A percentile compares a stretch with the other conserved stretches of the same genome.
Evolutionary conservation across 345 rosid species (phyloP).

Genomic region (Eutrema yunnanense): DNA sequence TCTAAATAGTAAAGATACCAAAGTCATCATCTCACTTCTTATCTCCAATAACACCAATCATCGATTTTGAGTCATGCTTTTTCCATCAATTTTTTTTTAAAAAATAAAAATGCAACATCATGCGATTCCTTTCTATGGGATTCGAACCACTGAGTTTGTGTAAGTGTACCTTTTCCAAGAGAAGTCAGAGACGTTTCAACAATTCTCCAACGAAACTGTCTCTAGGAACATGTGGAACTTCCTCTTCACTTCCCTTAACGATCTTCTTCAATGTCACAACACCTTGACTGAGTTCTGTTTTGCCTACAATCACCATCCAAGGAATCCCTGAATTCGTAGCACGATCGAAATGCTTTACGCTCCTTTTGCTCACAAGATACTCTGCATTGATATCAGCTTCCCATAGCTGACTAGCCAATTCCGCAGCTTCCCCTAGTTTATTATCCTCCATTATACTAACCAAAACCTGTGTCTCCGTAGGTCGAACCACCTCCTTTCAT

Average conservation of each 20-base stretch:
- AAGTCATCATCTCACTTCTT: background rate
- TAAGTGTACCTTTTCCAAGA: background rate
- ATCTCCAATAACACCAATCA: background rate
- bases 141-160: background rate
- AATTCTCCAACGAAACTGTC: conserved; percentile 43
- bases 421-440: conserved; percentile 48
- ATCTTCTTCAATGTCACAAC: conserved; percentile 57
- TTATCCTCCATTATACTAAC: conserved; percentile 54
- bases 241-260: conserved; percentile 44
- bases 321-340: conserved; percentile 6
- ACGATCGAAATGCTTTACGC: conserved; percentile 45
- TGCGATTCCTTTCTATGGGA: no score
- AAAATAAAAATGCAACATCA: no score
- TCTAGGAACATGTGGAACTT: conserved; percentile 28
- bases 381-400: conserved; percentile 59
- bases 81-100: background rate
- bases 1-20: background rate
- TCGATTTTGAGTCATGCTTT: background rate
- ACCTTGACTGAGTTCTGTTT: conserved; percentile 50
- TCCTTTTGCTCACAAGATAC: conserved; percentile 52
- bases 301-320: conserved; percentile 68
- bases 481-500: conserved; percentile 43
- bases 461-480: conserved; percentile 74
- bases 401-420: conserved; percentile 66
- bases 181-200: conserved; percentile 31